These are phyloP conservation scores for Rosa rugosa DNA, from an alignment of 306 rosid species.

Conservation along the genomic window DNA sequence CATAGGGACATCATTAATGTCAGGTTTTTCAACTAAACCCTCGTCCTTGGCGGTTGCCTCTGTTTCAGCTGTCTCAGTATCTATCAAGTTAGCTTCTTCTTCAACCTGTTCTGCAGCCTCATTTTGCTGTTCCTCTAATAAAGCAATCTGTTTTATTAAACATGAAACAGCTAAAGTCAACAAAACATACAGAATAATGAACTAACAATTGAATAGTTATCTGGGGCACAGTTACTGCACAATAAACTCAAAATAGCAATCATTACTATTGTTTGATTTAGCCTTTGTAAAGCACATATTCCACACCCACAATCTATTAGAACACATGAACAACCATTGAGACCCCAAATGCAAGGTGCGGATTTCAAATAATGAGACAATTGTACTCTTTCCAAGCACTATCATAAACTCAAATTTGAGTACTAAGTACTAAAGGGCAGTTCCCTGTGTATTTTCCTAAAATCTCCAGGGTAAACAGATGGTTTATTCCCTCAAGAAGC, in stretches of 20 bases:
- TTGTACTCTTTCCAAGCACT: background rate
- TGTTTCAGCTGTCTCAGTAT: slow-evolving; percentile 44
- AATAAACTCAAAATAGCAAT: background rate
- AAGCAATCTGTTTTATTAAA: slow-evolving; percentile 64
- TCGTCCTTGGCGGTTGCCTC: slow-evolving; percentile 46
- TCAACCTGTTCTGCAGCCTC: slow-evolving; percentile 63
- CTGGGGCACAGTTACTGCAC: background rate
- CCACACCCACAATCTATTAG: background rate
- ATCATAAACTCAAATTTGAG: background rate
- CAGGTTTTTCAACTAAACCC: slow-evolving; percentile 75
- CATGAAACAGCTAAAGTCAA: slow-evolving; percentile 29
- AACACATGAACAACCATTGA: background rate
- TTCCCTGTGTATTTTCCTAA: background rate
- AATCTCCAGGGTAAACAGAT: background rate
- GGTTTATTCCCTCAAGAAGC: background rate
- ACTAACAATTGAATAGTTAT: background rate
- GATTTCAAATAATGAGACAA: background rate
- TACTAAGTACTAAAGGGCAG: background rate
- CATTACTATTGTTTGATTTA: background rate
- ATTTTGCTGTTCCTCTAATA: slow-evolving; percentile 80
- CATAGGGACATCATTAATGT: slow-evolving; percentile 84
- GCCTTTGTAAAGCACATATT: background rate
- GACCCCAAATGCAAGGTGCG: background rate
- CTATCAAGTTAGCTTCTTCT: slow-evolving; percentile 58
- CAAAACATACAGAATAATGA: slow-evolving; percentile 9